Percentiles rank a stretch among this genome's conserved stretches.
These are phyloP conservation scores for Debaryomyces robertsiae DNA, from an alignment of 1,139 yeast genomes.

Conservation along the genomic window DNA sequence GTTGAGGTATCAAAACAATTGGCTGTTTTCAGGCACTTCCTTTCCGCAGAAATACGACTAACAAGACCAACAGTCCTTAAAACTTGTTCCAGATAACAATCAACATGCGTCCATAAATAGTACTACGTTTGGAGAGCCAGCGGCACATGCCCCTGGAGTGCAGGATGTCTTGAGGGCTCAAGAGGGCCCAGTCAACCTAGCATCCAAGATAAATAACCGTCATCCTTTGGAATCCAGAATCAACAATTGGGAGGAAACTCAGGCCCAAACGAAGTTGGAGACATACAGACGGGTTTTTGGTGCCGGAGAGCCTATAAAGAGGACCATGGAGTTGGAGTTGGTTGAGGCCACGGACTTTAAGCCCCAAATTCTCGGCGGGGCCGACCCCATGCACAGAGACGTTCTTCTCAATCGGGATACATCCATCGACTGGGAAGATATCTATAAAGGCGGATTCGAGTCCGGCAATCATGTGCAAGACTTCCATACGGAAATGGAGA, in stretches of 20 bases:
- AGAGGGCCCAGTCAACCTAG: conserved; percentile 61
- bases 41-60: conserved; percentile 11
- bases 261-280: conserved; percentile 70
- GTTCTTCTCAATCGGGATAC: conserved; percentile 77
- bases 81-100: conserved; percentile 50
- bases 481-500: conserved; percentile 75
- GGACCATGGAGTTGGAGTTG: conserved; percentile 81
- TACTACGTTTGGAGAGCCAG: conserved; percentile 51
- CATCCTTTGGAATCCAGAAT: conserved; percentile 86
- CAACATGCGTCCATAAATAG: conserved; percentile 47
- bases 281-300: conserved; percentile 84
- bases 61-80: conserved; percentile 39
- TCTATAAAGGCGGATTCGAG: conserved; percentile 62
- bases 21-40: too few relatives aligned
- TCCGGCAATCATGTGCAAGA: conserved; percentile 43
- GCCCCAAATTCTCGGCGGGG: conserved; percentile 63
- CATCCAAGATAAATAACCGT: conserved; percentile 73
- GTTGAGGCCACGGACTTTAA: conserved; percentile 73
- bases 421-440: conserved; percentile 89
- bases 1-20: not conserved
- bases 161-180: conserved; percentile 60
- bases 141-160: conserved; percentile 63
- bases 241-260: conserved; percentile 78
- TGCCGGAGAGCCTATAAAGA: conserved; percentile 88
- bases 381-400: conserved; percentile 67